Base-by-base conservation (phyloP, 176 grass and related monocot genomes). In the Hyparrhenia diplandra region DNA sequence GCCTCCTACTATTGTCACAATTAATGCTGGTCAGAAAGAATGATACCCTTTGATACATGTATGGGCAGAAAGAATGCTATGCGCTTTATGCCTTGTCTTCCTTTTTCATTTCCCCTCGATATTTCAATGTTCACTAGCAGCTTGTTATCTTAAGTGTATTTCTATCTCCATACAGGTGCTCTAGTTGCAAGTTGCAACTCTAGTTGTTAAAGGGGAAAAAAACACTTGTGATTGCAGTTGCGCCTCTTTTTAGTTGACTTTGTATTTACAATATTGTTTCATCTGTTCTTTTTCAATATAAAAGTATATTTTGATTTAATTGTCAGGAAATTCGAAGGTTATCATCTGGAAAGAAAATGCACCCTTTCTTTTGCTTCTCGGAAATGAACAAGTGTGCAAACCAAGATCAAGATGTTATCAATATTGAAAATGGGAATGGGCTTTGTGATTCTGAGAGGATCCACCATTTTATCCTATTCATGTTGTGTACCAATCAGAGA, bases 361-460 rank as follows among this genome's bases (percentile, higher is more conserved):
- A 98, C 75, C 92, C 95, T 20, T 95, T 95, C 85, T 98, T 98
- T 95, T 78, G 71, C 88, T 78, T 87, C 74, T 73, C 68, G 82
- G 51, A 91, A 85, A 81, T 86, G 77, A 80, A 74, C 62, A 98
- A 95, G 75, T 73, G 34, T 13, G 35, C 61, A 68, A 39, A n/a
- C 51, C 84, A 86, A 82, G 86, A 94, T 69, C 84, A 84, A 79
- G 86, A 94, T 76, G 32, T 39, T 73, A 42, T 72, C 67, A 84
- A 84, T 76, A 40, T 74, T 28, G 88, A 88, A 36, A 74, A 84
- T 69, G 77, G 23, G 5, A 54, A 73, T 6, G 74, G 34, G 32
- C 6, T 80, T 79, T 51, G 10, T 68, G 76, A 80, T 83, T 76
- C 63, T 58, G 71, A 83, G 74, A 92, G 76, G 75, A 85, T 10